phyloP scores from a whole-genome alignment of 352 stramenopile genomes.

The Globisporangium canariense region DNA sequence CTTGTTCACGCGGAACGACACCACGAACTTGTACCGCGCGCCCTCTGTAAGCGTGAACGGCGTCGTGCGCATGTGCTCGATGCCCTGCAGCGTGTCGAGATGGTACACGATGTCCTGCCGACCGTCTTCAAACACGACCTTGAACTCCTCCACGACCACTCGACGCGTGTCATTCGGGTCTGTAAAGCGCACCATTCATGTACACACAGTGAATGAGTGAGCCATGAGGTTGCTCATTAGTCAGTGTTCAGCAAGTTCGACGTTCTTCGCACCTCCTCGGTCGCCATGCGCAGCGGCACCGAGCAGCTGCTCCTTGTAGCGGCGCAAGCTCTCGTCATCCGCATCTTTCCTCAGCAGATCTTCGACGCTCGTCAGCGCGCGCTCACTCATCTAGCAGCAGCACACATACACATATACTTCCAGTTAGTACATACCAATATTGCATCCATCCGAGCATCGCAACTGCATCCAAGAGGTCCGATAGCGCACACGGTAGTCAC shows the following conservation, averaged over 20 bases:
- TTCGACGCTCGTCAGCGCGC: constrained; percentile 57
- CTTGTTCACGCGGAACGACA: constrained; percentile 83
- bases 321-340: constrained; percentile 76
- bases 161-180: constrained; percentile 56
- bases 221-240: background rate
- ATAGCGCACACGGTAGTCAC: constrained; percentile 46
- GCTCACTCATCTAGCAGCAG: constrained; percentile 56
- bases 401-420: too few species aligned
- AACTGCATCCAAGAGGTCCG: background rate
- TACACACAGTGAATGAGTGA: background rate
- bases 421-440: background rate
- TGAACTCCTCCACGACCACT: constrained; percentile 85
- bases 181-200: constrained; percentile 13
- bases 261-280: constrained; percentile 46
- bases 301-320: constrained; percentile 86
- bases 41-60: constrained; percentile 77
- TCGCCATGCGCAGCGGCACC: constrained; percentile 76
- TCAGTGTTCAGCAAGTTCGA: too few species aligned
- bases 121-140: constrained; percentile 80
- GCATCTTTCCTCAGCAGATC: constrained; percentile 75
- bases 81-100: constrained; percentile 59
- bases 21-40: constrained; percentile 78
- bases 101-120: constrained; percentile 64
- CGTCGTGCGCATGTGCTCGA: constrained; percentile 68
- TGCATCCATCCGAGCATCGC: background rate